phyloP scores from a whole-genome alignment of 106 monocot genomes.

The Phalaenopsis aphrodite region DNA sequence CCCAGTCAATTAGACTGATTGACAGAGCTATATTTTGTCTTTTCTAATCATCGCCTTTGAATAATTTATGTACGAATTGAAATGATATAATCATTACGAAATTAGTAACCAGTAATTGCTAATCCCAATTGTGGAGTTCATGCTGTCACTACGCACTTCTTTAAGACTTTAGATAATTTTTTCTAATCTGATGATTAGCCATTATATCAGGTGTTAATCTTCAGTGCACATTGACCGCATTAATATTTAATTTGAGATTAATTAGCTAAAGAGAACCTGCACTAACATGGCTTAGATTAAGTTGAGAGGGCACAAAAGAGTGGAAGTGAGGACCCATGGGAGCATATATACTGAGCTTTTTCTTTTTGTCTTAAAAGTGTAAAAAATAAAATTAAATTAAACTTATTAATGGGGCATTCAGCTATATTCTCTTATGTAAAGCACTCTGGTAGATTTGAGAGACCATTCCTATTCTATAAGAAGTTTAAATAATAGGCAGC shows the following conservation, averaged over 20 bases:
- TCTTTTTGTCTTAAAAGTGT: background rate
- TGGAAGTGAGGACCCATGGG: background rate
- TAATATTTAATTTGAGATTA: background rate
- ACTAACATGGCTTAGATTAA: background rate
- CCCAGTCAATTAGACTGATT: too few relatives aligned
- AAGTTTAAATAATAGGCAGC: too few relatives aligned
- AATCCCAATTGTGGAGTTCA: too few relatives aligned
- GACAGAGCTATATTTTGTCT: too few relatives aligned
- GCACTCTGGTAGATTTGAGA: too few relatives aligned
- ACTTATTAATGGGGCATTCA: background rate
- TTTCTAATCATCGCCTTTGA: too few relatives aligned
- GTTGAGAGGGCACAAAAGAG: background rate
- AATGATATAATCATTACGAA: too few relatives aligned
- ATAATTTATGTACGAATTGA: too few relatives aligned
- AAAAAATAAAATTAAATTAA: background rate
- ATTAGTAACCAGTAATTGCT: too few relatives aligned
- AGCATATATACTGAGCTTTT: background rate
- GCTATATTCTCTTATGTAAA: too few relatives aligned
- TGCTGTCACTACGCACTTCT: background rate
- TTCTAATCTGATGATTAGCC: conserved; percentile 1
- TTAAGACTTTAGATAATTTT: background rate
- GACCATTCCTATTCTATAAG: too few relatives aligned
- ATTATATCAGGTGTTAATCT: background rate
- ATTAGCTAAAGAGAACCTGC: background rate
- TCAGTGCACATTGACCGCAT: background rate